Evolutionary conservation across 1,139 yeast species (phyloP).

Genomic region (Sugiyamaella novakii): DNA sequence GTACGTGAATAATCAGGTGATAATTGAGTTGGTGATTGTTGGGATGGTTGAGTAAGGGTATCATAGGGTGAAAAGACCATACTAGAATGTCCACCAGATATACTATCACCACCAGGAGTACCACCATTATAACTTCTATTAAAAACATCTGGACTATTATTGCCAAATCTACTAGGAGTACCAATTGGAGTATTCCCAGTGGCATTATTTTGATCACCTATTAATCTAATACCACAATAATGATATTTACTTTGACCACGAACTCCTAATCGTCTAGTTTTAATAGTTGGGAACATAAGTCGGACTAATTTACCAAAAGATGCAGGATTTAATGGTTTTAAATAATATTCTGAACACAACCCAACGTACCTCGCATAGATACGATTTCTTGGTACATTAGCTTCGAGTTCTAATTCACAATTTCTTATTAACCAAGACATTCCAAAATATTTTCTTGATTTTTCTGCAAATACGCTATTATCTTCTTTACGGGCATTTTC

Average conservation of each 20-base stretch:
- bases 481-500: slow-evolving; percentile 53
- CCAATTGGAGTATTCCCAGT: slow-evolving; percentile 38
- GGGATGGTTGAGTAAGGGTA: slow-evolving; percentile 11
- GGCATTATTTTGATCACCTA: slow-evolving; percentile 49
- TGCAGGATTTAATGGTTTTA: slow-evolving; percentile 82
- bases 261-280: slow-evolving; percentile 83
- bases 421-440: slow-evolving; percentile 75
- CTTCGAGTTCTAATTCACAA: slow-evolving; percentile 64
- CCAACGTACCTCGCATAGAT: slow-evolving; percentile 80
- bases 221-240: slow-evolving; percentile 77
- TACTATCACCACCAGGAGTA: slow-evolving; percentile 3
- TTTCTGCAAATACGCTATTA: slow-evolving; percentile 50
- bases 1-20: slow-evolving; percentile 6
- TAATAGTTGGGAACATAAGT: slow-evolving; percentile 69
- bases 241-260: slow-evolving; percentile 90
- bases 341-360: slow-evolving; percentile 63
- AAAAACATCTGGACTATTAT: slow-evolving; percentile 30
- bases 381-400: slow-evolving; percentile 81
- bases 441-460: slow-evolving; percentile 76
- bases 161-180: slow-evolving; percentile 33
- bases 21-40: slow-evolving; percentile 12
- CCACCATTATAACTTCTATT: slow-evolving; percentile 11
- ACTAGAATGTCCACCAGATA: not conserved
- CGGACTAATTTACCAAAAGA: slow-evolving; percentile 84
- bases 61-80: slow-evolving; percentile 16